Percentiles rank a stretch among this genome's conserved stretches.
phyloP scores from a whole-genome alignment of 805 yeast genomes.

The Teunomyces barrocoloradensis region DNA sequence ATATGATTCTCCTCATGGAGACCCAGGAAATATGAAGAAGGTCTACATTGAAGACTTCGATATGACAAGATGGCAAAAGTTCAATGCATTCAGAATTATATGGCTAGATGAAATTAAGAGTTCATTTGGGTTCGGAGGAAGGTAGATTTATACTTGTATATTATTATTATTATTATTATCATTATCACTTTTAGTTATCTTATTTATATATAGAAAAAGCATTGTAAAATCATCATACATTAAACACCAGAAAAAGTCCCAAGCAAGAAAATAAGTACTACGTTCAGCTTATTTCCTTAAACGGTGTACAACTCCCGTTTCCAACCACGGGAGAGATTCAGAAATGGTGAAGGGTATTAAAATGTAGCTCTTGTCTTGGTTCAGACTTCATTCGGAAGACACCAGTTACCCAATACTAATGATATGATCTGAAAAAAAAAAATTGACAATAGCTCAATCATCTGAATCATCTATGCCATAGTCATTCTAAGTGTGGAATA shows the following conservation, averaged over 20 bases:
- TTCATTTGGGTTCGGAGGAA: slow-evolving; percentile 46
- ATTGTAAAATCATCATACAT: slow-evolving; percentile 40
- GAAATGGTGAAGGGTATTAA: slow-evolving; percentile 41
- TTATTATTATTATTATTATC: slow-evolving; percentile 2
- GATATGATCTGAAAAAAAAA: no score
- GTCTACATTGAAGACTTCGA: slow-evolving; percentile 27
- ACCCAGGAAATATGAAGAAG: slow-evolving; percentile 12
- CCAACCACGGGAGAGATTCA: background rate
- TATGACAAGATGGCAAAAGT: slow-evolving; percentile 55
- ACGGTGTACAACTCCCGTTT: slow-evolving; percentile 51
- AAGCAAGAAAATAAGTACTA: slow-evolving; percentile 75
- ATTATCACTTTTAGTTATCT: background rate
- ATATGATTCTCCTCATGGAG: slow-evolving; percentile 29
- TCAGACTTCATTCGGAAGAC: no score
- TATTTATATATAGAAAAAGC: background rate
- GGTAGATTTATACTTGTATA: slow-evolving; percentile 8
- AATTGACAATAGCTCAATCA: no score
- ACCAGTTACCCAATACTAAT: no score
- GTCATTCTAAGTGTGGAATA: no score
- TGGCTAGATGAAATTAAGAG: slow-evolving; percentile 62
- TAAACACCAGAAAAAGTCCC: slow-evolving; percentile 68
- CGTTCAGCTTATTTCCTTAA: slow-evolving; percentile 55
- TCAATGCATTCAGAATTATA: slow-evolving; percentile 58
- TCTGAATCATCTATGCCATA: no score
- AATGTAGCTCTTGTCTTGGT: no score